A percentile compares a stretch with the other conserved stretches of the same genome.
Evolutionary conservation across 83 land plant genomes (phyloP).

Genomic region (Picea abies): DNA sequence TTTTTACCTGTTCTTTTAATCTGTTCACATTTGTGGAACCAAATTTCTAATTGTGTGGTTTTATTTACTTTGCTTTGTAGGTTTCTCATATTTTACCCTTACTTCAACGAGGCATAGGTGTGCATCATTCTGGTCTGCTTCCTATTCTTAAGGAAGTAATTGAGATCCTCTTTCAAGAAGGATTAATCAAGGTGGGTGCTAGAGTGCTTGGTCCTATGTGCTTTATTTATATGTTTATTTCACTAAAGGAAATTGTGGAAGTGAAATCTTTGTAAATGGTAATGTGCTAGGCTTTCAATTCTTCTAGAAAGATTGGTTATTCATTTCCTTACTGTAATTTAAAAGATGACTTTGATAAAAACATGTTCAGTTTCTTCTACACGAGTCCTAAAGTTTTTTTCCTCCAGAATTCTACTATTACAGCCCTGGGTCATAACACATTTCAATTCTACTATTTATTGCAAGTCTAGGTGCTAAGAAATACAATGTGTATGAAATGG

Average conservation of each 20-base stretch:
- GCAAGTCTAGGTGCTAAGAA: neutral
- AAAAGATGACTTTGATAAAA: neutral
- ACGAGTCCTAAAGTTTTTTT: neutral
- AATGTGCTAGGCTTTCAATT: neutral
- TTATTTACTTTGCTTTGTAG: conserved; percentile 37
- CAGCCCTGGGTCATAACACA: neutral
- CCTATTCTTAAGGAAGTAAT: conserved; percentile 98
- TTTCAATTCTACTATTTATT: neutral
- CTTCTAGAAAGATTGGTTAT: neutral
- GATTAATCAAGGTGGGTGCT: conserved; percentile 82
- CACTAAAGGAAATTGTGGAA: neutral
- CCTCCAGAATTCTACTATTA: neutral
- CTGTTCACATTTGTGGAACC: too few species aligned
- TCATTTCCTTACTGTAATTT: neutral
- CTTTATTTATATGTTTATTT: neutral
- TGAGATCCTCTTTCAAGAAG: conserved; percentile 98
- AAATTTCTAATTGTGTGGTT: neutral
- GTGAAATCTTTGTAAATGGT: neutral
- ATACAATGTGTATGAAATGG: neutral
- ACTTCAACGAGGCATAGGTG: conserved; percentile 94
- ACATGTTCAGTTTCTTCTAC: neutral
- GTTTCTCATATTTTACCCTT: conserved; percentile 88
- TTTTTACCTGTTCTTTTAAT: too few species aligned
- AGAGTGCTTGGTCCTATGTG: neutral
- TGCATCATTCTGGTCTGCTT: conserved; percentile 98